Conservation (phyloP, 2,329 filamentous ascomycete species). For the Pseudopyricularia cyperi region DNA sequence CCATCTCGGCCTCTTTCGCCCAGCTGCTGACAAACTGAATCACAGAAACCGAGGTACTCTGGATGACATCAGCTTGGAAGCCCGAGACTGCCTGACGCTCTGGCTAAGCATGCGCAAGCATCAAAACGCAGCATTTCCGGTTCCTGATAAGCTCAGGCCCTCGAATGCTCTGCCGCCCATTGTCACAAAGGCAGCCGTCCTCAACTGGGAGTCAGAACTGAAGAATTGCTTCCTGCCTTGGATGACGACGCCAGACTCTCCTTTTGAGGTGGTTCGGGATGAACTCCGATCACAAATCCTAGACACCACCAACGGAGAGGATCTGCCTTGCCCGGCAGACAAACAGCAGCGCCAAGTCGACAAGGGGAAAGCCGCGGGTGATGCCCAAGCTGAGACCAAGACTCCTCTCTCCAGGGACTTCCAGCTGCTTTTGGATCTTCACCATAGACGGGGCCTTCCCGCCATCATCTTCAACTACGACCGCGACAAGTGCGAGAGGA, state of each 20-base stretch:
- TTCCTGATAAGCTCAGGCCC: conserved; percentile 38
- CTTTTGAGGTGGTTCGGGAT: conserved; percentile 27
- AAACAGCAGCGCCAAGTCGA: too few species aligned
- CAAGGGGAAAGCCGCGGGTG: not conserved
- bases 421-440: conserved; percentile 45
- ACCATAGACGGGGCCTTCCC: conserved; percentile 50
- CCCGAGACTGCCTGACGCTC: conserved; percentile 54
- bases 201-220: conserved; percentile 49
- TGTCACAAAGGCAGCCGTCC: conserved; percentile 51
- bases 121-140: conserved; percentile 33
- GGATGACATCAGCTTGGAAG: conserved; percentile 55
- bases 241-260: conserved; percentile 38
- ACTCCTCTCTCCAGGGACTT: conserved; percentile 28
- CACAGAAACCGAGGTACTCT: conserved; percentile 44
- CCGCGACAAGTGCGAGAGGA: conserved; percentile 47
- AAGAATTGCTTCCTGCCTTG: conserved; percentile 46
- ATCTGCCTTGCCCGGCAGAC: too few species aligned
- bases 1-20: conserved; percentile 5
- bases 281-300: conserved; percentile 29
- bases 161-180: conserved; percentile 32
- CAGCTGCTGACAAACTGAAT: conserved; percentile 4
- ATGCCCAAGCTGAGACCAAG: not conserved
- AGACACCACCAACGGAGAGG: not conserved
- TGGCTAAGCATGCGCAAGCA: conserved; percentile 51
- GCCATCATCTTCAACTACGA: conserved; percentile 72